These are phyloP conservation scores for Leersia perrieri DNA, from an alignment of 176 grass and related monocot species.

Conservation along the genomic window DNA sequence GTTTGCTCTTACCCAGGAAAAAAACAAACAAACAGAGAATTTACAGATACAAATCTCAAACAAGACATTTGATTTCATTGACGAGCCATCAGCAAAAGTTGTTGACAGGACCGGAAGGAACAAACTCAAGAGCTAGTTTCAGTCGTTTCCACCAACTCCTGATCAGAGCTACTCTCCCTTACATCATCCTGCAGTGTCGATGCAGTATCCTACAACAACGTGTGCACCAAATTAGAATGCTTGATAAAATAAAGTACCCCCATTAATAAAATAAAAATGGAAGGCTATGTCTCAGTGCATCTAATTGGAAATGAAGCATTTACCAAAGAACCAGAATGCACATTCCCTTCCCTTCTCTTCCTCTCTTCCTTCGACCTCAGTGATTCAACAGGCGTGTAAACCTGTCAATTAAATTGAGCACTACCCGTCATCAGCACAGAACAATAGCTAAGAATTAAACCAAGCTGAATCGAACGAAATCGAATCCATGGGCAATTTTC, in stretches of 20 bases:
- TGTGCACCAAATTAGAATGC: not conserved
- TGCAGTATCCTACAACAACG: constrained; percentile 1
- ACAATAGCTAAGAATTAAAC: too few species aligned
- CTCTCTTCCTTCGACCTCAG: constrained; percentile 45
- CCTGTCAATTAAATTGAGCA: not conserved
- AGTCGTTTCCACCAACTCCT: not conserved
- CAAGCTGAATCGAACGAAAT: not conserved
- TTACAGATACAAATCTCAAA: constrained; percentile 20
- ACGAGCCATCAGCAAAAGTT: not conserved
- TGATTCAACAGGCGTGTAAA: constrained; percentile 34
- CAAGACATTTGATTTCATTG: constrained; percentile 40
- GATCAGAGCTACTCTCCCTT: not conserved
- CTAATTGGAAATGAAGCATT: not conserved
- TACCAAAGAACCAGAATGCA: not conserved
- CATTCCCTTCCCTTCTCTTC: constrained; percentile 1
- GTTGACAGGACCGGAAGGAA: not conserved
- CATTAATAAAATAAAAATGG: not conserved
- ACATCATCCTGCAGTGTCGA: not conserved
- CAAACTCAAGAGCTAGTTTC: constrained; percentile 4
- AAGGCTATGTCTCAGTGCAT: not conserved
- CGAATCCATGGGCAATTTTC: not conserved
- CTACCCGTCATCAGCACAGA: not conserved
- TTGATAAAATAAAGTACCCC: too few species aligned
- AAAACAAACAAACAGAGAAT: not conserved
- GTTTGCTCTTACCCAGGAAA: not conserved